These are phyloP conservation scores for Hypoxylon sp. DNA, from an alignment of 2,329 filamentous ascomycete genomes.

Conservation along the genomic window DNA sequence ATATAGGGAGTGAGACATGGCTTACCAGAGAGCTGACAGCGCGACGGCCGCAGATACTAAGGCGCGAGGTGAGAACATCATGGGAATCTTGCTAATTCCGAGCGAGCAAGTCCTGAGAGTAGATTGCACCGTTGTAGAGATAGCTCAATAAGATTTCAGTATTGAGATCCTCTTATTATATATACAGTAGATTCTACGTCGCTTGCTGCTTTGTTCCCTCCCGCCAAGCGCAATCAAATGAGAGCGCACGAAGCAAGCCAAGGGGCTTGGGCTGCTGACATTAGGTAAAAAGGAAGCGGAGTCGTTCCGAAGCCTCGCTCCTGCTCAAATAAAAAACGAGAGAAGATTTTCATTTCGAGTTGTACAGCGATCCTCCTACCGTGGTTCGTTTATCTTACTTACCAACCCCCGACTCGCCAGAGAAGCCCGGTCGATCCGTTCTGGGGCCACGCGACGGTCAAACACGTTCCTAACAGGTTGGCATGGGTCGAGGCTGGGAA, in stretches of 20 bases:
- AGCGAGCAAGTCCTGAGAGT: background rate
- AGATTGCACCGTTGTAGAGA: slow-evolving; percentile 12
- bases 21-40: slow-evolving; percentile 46
- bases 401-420: background rate
- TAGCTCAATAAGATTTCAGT: slow-evolving; percentile 3
- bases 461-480: slow-evolving; percentile 7
- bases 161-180: slow-evolving; percentile 14
- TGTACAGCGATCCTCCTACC: slow-evolving; percentile 14
- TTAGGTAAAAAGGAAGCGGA: slow-evolving; percentile 1
- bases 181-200: slow-evolving; percentile 17
- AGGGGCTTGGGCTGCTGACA: slow-evolving; percentile 18
- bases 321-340: slow-evolving; percentile 16
- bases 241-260: slow-evolving; percentile 24
- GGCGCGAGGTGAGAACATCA: slow-evolving; percentile 42
- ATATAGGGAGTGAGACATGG: background rate
- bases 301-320: slow-evolving; percentile 1
- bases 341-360: slow-evolving; percentile 11
- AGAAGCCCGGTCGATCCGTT: background rate
- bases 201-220: slow-evolving; percentile 3
- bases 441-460: background rate
- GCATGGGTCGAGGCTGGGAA: background rate
- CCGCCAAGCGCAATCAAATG: slow-evolving; percentile 19
- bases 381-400: slow-evolving; percentile 2
- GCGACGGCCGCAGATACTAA: slow-evolving; percentile 33
- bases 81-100: slow-evolving; percentile 9